Evolutionary conservation across 78 protist species (phyloP).

Genomic region (Protostelium mycophagum): DNA sequence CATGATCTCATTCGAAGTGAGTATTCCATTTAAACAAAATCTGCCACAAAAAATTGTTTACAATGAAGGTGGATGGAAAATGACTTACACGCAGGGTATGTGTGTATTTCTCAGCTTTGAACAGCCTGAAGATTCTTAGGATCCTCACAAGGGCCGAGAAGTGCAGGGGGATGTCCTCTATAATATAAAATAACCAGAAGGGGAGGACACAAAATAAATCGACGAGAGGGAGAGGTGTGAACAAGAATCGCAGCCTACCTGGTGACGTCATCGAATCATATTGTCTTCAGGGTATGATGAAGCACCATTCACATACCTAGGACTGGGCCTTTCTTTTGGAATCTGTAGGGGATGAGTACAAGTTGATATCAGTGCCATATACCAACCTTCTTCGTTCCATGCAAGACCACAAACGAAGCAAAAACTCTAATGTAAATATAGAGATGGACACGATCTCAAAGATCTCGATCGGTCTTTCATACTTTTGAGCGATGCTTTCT

Average conservation of each 20-base stretch:
- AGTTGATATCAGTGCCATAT: not conserved
- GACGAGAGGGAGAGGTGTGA: not conserved
- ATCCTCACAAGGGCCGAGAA: not conserved
- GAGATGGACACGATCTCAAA: not conserved
- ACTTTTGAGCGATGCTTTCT: not conserved
- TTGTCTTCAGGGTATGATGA: not conserved
- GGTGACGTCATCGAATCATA: not conserved
- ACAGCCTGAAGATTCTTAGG: not conserved
- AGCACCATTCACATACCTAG: not conserved
- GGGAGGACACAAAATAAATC: not conserved
- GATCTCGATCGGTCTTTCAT: not conserved
- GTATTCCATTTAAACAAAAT: too few species aligned
- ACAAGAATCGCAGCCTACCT: not conserved
- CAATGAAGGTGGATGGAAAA: not conserved
- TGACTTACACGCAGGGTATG: not conserved
- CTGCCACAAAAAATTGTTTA: not conserved
- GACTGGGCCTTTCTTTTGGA: not conserved
- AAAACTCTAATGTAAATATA: not conserved
- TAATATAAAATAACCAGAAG: not conserved
- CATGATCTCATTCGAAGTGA: not conserved
- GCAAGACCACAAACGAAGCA: not conserved
- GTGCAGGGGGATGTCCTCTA: not conserved
- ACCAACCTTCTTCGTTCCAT: not conserved
- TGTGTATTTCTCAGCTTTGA: not conserved
- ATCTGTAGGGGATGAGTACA: not conserved